A percentile compares a stretch with the other conserved stretches of the same genome.
These are phyloP conservation scores for Mortierella sp. DNA, from an alignment of 371 early-diverging fungal species.

Conservation along the genomic window DNA sequence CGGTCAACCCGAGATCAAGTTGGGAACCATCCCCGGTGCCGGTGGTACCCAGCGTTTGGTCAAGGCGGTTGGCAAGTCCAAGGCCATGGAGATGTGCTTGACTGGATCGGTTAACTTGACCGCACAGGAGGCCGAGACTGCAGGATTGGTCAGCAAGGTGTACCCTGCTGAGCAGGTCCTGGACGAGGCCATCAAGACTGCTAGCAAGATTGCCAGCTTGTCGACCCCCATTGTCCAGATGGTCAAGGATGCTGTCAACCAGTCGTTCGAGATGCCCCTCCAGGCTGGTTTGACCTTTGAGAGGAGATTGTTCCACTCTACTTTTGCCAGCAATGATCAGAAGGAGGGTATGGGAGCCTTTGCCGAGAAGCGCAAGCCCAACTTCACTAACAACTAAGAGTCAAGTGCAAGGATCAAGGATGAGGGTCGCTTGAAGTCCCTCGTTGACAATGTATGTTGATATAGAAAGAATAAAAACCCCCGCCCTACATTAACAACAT, in stretches of 20 bases:
- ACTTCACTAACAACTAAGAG: slow-evolving; percentile 87
- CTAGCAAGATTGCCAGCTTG: slow-evolving; percentile 86
- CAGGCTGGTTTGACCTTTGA: slow-evolving; percentile 93
- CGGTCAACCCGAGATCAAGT: slow-evolving; percentile 99
- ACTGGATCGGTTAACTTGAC: slow-evolving; percentile 88
- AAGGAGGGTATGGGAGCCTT: slow-evolving; percentile 99
- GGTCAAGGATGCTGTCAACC: slow-evolving; percentile 97
- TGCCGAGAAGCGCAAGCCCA: slow-evolving; percentile 93
- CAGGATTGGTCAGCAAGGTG: slow-evolving; percentile 93
- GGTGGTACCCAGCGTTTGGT: slow-evolving; percentile 95
- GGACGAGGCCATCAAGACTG: slow-evolving; percentile 94
- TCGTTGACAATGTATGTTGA: background rate
- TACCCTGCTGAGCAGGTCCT: slow-evolving; percentile 91
- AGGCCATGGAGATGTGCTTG: slow-evolving; percentile 98
- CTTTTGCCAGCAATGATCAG: slow-evolving; percentile 96
- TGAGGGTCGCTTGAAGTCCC: background rate
- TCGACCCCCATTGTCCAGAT: slow-evolving; percentile 93
- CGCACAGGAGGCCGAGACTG: slow-evolving; percentile 91
- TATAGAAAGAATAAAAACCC: slow-evolving; percentile 4
- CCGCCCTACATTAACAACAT: background rate
- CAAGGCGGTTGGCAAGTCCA: slow-evolving; percentile 96
- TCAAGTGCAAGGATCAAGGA: slow-evolving; percentile 17
- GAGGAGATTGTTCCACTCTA: slow-evolving; percentile 94
- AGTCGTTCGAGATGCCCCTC: slow-evolving; percentile 92
- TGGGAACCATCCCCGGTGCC: slow-evolving; percentile 95